A percentile compares a stretch with the other conserved stretches of the same genome.
phyloP scores from a whole-genome alignment of 208 protist species.

The Phytomonas sp. region DNA sequence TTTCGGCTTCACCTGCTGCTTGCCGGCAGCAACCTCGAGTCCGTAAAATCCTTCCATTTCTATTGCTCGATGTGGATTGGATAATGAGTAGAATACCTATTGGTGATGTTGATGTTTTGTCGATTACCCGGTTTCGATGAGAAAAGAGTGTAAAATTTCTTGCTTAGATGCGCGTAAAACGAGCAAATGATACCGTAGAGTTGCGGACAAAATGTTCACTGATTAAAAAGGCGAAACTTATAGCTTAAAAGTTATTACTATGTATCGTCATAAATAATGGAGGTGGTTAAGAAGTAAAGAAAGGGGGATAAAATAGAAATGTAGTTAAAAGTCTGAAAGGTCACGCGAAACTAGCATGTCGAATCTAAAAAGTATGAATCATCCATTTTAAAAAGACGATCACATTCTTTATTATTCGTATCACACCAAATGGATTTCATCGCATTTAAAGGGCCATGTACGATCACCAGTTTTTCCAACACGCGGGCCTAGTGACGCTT shows the following conservation, averaged over 20 bases:
- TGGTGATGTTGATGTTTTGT: not conserved
- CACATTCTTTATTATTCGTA: not conserved
- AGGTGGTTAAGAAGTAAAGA: not conserved
- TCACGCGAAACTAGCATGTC: not conserved
- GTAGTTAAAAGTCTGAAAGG: not conserved
- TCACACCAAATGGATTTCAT: not conserved
- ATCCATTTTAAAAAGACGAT: not conserved
- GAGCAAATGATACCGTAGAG: not conserved
- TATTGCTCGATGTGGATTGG: not conserved
- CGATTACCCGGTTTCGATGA: not conserved
- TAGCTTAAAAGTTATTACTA: not conserved
- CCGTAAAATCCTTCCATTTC: slow-evolving; percentile 88
- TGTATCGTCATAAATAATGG: not conserved
- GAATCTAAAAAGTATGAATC: not conserved
- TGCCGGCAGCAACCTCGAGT: slow-evolving; percentile 52
- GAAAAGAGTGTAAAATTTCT: not conserved
- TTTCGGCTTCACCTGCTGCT: slow-evolving; percentile 75
- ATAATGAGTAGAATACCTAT: slow-evolving; percentile 2
- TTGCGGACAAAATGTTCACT: not conserved
- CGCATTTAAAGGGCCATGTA: not conserved
- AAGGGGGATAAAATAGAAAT: not conserved
- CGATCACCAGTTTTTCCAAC: not conserved
- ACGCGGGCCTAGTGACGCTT: not conserved
- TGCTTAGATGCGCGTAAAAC: not conserved
- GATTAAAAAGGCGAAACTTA: not conserved